phyloP scores from a whole-genome alignment of 2,329 filamentous ascomycete genomes.

The Pyricularia grisea region DNA sequence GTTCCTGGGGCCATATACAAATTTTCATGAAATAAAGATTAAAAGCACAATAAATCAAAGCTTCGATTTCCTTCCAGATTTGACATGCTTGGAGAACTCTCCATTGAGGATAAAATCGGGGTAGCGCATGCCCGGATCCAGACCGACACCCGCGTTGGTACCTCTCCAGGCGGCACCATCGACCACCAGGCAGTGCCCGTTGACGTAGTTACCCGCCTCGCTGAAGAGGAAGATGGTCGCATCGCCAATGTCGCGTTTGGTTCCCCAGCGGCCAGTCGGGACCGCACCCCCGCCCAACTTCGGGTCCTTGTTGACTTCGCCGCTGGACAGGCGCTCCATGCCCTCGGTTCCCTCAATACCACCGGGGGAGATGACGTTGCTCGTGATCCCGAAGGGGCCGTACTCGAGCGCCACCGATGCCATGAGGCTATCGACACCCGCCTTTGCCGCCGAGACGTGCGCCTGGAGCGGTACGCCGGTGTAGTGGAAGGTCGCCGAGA shows the following conservation, averaged over 20 bases:
- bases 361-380: conserved; percentile 83
- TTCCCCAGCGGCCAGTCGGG: conserved; percentile 68
- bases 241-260: conserved; percentile 82
- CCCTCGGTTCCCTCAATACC: conserved; percentile 81
- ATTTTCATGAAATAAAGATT: background rate
- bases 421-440: conserved; percentile 78
- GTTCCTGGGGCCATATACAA: background rate
- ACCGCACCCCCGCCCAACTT: conserved; percentile 35
- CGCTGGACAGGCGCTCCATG: conserved; percentile 51
- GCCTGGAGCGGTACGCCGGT: conserved; percentile 76
- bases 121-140: conserved; percentile 39
- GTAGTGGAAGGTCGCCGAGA: conserved; percentile 89
- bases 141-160: conserved; percentile 31
- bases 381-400: conserved; percentile 76
- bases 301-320: conserved; percentile 12
- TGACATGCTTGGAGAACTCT: conserved; percentile 27
- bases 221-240: conserved; percentile 85
- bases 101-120: conserved; percentile 38
- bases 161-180: conserved; percentile 49
- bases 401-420: conserved; percentile 78
- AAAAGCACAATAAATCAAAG: conserved; percentile 6
- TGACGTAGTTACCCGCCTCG: conserved; percentile 78
- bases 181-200: conserved; percentile 71
- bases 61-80: conserved; percentile 24
- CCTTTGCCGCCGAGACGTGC: conserved; percentile 88